These are phyloP conservation scores for Calonectria crousiana DNA, from an alignment of 2,329 filamentous ascomycete species.

Conservation along the genomic window DNA sequence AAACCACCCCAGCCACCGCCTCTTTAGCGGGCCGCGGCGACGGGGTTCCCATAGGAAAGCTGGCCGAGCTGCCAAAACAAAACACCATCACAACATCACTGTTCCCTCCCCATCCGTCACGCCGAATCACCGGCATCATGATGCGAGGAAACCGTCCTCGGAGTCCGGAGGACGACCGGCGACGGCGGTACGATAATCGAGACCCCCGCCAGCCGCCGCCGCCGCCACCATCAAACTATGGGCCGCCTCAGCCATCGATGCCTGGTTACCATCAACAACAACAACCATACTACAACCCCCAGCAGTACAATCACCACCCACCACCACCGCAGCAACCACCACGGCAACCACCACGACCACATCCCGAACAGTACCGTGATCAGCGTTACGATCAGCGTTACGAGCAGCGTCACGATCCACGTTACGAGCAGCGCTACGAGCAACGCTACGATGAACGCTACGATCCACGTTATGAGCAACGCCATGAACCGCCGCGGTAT, in stretches of 20 bases:
- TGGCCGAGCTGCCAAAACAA: slow-evolving; percentile 45
- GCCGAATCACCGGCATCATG: slow-evolving; percentile 54
- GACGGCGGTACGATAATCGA: slow-evolving; percentile 56
- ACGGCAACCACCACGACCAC: background rate
- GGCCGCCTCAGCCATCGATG: slow-evolving; percentile 33
- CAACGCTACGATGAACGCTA: background rate
- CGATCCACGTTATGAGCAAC: background rate
- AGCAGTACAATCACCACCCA: slow-evolving; percentile 28
- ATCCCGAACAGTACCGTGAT: slow-evolving; percentile 22
- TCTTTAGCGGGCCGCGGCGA: slow-evolving; percentile 43
- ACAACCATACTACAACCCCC: background rate
- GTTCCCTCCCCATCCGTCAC: slow-evolving; percentile 33
- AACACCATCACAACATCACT: slow-evolving; percentile 44
- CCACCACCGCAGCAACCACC: slow-evolving; percentile 14
- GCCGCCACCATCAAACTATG: slow-evolving; percentile 39
- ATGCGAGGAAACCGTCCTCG: slow-evolving; percentile 68
- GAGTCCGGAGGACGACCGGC: slow-evolving; percentile 67
- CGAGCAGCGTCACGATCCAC: background rate
- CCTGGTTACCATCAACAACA: slow-evolving; percentile 24
- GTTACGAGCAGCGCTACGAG: background rate
- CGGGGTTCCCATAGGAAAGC: slow-evolving; percentile 41
- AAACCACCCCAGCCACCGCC: slow-evolving; percentile 46
- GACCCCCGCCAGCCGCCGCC: slow-evolving; percentile 47
- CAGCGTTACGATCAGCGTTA: background rate
- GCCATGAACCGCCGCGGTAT: background rate